Percentiles rank a stretch among this genome's conserved stretches.
phyloP scores from a whole-genome alignment of 257 asterid species.

The Jaltomata sinuosa region DNA sequence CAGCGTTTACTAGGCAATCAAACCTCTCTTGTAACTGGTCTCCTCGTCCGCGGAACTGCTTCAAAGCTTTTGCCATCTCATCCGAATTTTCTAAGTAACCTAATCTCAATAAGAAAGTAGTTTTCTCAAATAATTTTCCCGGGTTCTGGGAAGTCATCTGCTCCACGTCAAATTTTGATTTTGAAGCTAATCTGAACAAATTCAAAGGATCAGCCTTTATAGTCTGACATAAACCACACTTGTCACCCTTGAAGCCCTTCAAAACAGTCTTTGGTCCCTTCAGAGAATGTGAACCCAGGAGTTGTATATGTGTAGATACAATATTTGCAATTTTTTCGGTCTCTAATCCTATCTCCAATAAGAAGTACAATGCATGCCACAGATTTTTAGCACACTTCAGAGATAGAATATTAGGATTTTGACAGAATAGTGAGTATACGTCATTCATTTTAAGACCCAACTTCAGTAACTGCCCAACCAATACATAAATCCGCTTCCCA shows the following conservation, averaged over 20 bases:
- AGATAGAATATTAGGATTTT: slow-evolving; percentile 44
- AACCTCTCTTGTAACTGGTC: slow-evolving; percentile 92
- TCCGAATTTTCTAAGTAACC: slow-evolving; percentile 82
- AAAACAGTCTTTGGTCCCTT: slow-evolving; percentile 59
- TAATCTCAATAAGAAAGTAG: slow-evolving; percentile 47
- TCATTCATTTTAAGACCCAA: slow-evolving; percentile 51
- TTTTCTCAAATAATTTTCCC: slow-evolving; percentile 39
- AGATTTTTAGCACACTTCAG: slow-evolving; percentile 50
- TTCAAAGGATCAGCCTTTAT: slow-evolving; percentile 41
- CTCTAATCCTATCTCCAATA: slow-evolving; percentile 52
- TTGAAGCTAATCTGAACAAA: slow-evolving; percentile 51
- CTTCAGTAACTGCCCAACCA: slow-evolving; percentile 62
- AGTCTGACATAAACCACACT: slow-evolving; percentile 31
- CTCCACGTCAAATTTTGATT: slow-evolving; percentile 25
- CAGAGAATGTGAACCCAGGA: slow-evolving; percentile 45
- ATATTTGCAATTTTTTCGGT: slow-evolving; percentile 35
- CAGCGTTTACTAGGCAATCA: slow-evolving; percentile 66
- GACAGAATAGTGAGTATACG: slow-evolving; percentile 31
- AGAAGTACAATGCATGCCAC: slow-evolving; percentile 56
- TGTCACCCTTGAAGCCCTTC: slow-evolving; percentile 44
- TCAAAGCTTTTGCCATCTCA: slow-evolving; percentile 75
- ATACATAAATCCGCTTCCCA: slow-evolving; percentile 56
- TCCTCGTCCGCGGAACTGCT: slow-evolving; percentile 80
- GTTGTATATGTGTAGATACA: slow-evolving; percentile 34
- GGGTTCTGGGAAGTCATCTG: slow-evolving; percentile 41